Conservation (phyloP, 2,329 filamentous ascomycete species). For the Thielaviopsis ethacetica region DNA sequence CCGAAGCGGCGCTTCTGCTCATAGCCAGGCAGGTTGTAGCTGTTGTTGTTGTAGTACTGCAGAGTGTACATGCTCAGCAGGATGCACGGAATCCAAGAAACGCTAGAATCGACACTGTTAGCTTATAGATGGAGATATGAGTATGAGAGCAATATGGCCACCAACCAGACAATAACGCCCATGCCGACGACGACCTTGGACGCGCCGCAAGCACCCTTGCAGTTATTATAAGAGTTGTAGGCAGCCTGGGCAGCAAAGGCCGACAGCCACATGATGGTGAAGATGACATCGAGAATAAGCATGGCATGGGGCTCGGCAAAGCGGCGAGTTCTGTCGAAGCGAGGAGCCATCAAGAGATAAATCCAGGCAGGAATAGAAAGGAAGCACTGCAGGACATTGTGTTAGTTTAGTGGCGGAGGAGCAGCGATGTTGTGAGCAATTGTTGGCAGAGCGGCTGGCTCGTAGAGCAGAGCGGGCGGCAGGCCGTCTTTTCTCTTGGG, state of each 20-base stretch:
- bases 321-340: conserved; percentile 43
- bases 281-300: conserved; percentile 39
- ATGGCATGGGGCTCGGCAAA: conserved; percentile 47
- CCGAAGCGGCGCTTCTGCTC: conserved; percentile 29
- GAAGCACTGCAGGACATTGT: conserved; percentile 36
- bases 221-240: conserved; percentile 41
- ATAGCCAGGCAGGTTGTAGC: conserved; percentile 41
- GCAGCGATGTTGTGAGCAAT: no score
- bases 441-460: background rate
- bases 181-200: conserved; percentile 48
- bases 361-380: conserved; percentile 46
- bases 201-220: conserved; percentile 38
- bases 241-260: conserved; percentile 49
- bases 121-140: conserved; percentile 11
- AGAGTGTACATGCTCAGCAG: conserved; percentile 43
- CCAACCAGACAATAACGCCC: conserved; percentile 47
- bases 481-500: background rate
- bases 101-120: conserved; percentile 21
- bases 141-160: conserved; percentile 11
- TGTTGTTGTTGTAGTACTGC: conserved; percentile 45
- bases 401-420: background rate
- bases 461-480: background rate
- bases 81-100: conserved; percentile 37
- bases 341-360: conserved; percentile 47
- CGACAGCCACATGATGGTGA: conserved; percentile 46